Evolutionary conservation across 2,329 filamentous ascomycete genomes (phyloP), one percentile per base, ranked within the genome.

Genomic region (Aspergillus fumigatus): DNA sequence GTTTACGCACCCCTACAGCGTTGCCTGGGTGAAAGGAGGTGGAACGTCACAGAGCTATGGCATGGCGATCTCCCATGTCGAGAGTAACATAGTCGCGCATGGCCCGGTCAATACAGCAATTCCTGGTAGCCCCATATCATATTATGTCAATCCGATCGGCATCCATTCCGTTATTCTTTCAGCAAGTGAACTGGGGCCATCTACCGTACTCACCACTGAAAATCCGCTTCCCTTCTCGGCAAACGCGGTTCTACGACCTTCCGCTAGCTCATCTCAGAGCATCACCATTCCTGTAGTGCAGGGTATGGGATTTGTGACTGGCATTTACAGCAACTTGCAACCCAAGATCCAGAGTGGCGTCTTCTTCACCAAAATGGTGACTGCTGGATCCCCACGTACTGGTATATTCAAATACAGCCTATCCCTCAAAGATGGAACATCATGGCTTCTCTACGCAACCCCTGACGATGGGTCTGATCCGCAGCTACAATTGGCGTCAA

Each of bases 241-340:
- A 14, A 85, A 90, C 60, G 84, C 91, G 48, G 87, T 89, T 48
- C 78, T 97, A 32, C 81, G 77, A 51, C 79, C 81, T 2, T 76
- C 79, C 23, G 68, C 72, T n/a, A 77, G 77, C 2, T 79, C 81
- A 7, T 71, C 78, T 1, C 82, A 88, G 0, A 79, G 82, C 1
- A 81, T 97, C 21, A 87, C 84, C 0, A 91, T 96, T 62, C 92
- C 92, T 0, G 70, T 97, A 7, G 85, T 96, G 0, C 93, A 97
- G 69, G 94, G 94, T 10, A 94, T 95, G 85, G 88, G 85, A 0
- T 96, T 92, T 65, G 79, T 96, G 19, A 97, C 92, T 4, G 92
- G 81, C 0, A 73, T 88, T 19, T 97, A 92, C 73, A 80, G 80
- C 53, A 84, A 85, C 29, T 80, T 85, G 0, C 86, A 84, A 7